Percentiles rank a stretch among this genome's conserved stretches.
Conservation (phyloP, 108 stramenopile species). For the Cyclostephanos invisitatus region DNA sequence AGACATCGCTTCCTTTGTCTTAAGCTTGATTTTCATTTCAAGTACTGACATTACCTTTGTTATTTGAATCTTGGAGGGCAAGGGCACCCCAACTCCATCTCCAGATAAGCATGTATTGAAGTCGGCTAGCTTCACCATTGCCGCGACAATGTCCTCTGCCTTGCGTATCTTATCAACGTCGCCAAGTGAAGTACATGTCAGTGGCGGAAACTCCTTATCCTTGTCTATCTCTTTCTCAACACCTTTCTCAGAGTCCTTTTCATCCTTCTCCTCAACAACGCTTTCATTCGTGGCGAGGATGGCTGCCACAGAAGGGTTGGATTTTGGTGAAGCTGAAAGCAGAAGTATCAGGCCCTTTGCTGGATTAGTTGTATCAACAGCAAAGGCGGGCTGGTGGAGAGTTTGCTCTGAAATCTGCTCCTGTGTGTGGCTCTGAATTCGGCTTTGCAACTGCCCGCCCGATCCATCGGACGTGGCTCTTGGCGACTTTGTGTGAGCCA, state of each 20-base stretch:
- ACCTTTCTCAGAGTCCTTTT: background rate
- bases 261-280: background rate
- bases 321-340: no score
- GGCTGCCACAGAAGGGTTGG: background rate
- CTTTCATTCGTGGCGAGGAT: background rate
- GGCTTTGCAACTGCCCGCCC: no score
- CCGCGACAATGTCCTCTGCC: slow-evolving; percentile 43
- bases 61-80: slow-evolving; percentile 51
- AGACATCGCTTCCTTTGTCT: slow-evolving; percentile 27
- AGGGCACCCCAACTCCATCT: slow-evolving; percentile 13
- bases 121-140: slow-evolving; percentile 33
- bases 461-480: no score
- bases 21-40: slow-evolving; percentile 46
- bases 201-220: slow-evolving; percentile 2
- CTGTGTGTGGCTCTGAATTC: no score
- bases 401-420: no score
- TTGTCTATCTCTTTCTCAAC: no score
- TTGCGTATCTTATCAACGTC: slow-evolving; percentile 35
- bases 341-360: no score
- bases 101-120: slow-evolving; percentile 2
- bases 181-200: slow-evolving; percentile 38
- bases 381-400: no score
- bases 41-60: slow-evolving; percentile 42
- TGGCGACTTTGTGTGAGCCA: no score
- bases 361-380: no score